Evolutionary conservation across 2,329 filamentous ascomycete species (phyloP).

Genomic region (Colletotrichum gigasporum): DNA sequence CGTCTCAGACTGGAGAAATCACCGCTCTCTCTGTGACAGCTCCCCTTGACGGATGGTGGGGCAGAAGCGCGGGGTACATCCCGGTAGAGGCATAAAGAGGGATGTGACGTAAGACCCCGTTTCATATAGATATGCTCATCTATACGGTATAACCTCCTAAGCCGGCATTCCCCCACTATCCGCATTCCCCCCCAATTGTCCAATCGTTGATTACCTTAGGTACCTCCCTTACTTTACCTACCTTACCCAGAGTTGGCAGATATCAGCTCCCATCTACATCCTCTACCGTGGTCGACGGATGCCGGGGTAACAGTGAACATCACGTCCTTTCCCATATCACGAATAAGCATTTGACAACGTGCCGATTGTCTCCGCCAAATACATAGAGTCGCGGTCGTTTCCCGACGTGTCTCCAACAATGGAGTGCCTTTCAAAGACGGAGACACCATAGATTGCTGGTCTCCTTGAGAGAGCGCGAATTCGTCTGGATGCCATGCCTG

Average conservation of each 20-base stretch:
- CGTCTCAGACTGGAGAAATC: constrained; percentile 8
- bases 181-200: not conserved
- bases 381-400: not conserved
- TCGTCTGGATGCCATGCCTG: no score
- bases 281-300: no score
- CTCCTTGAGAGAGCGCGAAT: no score
- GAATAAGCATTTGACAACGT: no score
- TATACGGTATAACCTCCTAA: not conserved
- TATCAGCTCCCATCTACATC: no score
- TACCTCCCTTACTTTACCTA: no score
- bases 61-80: constrained; percentile 22
- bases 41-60: constrained; percentile 16
- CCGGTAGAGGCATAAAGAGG: constrained; percentile 8
- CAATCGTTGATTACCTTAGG: no score
- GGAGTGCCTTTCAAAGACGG: no score
- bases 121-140: not conserved
- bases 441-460: no score
- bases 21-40: constrained; percentile 14
- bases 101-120: constrained; percentile 15
- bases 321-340: no score
- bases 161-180: not conserved
- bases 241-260: no score
- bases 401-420: not conserved
- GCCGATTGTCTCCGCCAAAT: not conserved
- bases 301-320: no score